Evolutionary conservation across 306 rosid genomes (phyloP).

Genomic region (Abrus pulchellus): DNA sequence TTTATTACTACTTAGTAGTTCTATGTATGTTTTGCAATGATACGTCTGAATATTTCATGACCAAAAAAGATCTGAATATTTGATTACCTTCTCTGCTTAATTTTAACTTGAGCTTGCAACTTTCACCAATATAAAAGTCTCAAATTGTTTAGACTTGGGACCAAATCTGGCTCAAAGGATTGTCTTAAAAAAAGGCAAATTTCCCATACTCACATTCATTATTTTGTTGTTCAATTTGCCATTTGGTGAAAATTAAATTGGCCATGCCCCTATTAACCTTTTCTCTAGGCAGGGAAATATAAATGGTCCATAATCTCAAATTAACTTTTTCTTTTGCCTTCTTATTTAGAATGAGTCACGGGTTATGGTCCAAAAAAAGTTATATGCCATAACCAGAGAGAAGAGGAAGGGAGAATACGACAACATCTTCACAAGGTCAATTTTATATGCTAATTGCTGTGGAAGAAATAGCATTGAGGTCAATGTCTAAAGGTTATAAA

Average conservation of each 20-base stretch:
- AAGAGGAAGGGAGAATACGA: constrained; percentile 22
- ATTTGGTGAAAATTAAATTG: constrained; percentile 40
- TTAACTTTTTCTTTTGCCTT: constrained; percentile 46
- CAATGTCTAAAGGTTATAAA: constrained; percentile 31
- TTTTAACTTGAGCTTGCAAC: not conserved
- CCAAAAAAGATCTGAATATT: no score
- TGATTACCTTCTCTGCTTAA: not conserved
- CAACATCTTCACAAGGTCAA: constrained; percentile 47
- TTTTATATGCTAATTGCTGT: constrained; percentile 48
- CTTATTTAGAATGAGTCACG: constrained; percentile 48
- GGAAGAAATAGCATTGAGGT: constrained; percentile 43
- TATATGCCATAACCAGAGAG: constrained; percentile 40
- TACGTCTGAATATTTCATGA: not conserved
- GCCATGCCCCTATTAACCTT: constrained; percentile 41
- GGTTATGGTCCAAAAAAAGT: constrained; percentile 51
- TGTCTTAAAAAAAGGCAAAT: constrained; percentile 37
- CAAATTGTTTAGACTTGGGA: constrained; percentile 5
- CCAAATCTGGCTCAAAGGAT: constrained; percentile 10
- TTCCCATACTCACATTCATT: constrained; percentile 29
- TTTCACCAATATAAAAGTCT: not conserved
- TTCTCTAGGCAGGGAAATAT: constrained; percentile 41
- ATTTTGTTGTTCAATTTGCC: constrained; percentile 22
- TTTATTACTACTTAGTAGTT: not conserved
- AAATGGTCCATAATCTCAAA: constrained; percentile 53
- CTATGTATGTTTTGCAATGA: not conserved